Evolutionary conservation across 2,329 filamentous ascomycete species (phyloP), one percentile per base, ranked within the genome.

Genomic region (Pseudocercospora fijiensis): DNA sequence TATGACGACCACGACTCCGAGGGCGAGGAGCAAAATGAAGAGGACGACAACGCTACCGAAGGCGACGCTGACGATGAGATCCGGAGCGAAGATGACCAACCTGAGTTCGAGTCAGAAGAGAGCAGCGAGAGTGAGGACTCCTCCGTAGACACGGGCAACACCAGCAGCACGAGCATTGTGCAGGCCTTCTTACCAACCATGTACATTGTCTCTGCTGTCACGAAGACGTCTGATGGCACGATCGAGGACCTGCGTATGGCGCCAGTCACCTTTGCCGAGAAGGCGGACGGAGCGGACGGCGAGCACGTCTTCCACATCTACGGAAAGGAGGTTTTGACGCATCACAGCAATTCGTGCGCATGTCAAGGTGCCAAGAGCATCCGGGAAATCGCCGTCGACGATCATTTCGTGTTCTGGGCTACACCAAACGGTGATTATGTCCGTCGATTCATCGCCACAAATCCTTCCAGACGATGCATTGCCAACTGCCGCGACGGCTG

Each of bases 261-360:
- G 2, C 58, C 58, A 11, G 53, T 69, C 24, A 57, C 57, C 7
- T 69, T 69, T 26, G 30, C 65, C 11, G 27, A 62, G 20, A 63
- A 62, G 24, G 30, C 65, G 9, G 51, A 49, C 11, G 51, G 61
- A 1, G 27, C 27, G 3, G 28, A 37, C 43, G 55, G 53, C 18
- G 24, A 16, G n/a, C 69, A 69, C 43, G 61, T 33, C n/a, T 73
- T 66, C 55, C 67, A 70, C 2, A 63, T 73, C 52, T 69, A 66
- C 57, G 71, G 70, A 61, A 63, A 62, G 16, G 18, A 64, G 2
- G 59, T 63, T 20, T 24, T 64, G 11, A 56, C 69, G 43, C 58
- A 63, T 28, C 62, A 55, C 51, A 1, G 52, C 24, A 57, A 37
- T 22, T 20, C 30, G 24, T 30, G 33, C 18, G 33, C 24, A 11